phyloP scores from a whole-genome alignment of 2,329 filamentous ascomycete species.

The Stachybotrys echinatus region DNA sequence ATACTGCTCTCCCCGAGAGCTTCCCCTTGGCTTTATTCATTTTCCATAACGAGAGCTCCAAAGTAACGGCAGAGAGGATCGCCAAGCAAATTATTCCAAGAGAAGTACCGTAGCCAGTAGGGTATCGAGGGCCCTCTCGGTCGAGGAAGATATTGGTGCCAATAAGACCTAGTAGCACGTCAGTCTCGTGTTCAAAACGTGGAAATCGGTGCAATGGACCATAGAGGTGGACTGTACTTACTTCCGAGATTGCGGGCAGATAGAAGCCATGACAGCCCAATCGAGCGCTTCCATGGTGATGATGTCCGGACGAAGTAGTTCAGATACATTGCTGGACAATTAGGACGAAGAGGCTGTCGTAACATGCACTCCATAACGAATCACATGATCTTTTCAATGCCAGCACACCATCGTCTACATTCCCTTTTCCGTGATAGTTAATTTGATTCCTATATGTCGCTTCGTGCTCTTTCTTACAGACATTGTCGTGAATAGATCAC shows the following conservation, averaged over 20 bases:
- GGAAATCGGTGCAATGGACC: background rate
- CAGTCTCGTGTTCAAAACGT: background rate
- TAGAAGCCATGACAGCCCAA: conserved; percentile 16
- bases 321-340: too few species aligned
- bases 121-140: conserved; percentile 26
- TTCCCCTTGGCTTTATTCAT: conserved; percentile 6
- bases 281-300: conserved; percentile 12
- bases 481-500: too few species aligned
- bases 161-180: conserved; percentile 13
- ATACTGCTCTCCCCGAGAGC: conserved; percentile 5
- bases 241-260: conserved; percentile 16
- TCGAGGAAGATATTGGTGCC: conserved; percentile 32
- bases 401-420: too few species aligned
- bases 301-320: too few species aligned
- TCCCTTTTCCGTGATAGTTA: too few species aligned
- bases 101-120: conserved; percentile 28
- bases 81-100: conserved; percentile 18
- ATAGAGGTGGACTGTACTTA: conserved; percentile 2
- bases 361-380: too few species aligned
- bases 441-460: too few species aligned
- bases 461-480: too few species aligned
- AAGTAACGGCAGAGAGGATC: conserved; percentile 5
- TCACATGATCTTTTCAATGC: too few species aligned
- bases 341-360: too few species aligned
- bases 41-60: conserved; percentile 11